Evolutionary conservation across 1,284 basidiomycete species (phyloP).

Genomic region (Bjerkandera adusta): DNA sequence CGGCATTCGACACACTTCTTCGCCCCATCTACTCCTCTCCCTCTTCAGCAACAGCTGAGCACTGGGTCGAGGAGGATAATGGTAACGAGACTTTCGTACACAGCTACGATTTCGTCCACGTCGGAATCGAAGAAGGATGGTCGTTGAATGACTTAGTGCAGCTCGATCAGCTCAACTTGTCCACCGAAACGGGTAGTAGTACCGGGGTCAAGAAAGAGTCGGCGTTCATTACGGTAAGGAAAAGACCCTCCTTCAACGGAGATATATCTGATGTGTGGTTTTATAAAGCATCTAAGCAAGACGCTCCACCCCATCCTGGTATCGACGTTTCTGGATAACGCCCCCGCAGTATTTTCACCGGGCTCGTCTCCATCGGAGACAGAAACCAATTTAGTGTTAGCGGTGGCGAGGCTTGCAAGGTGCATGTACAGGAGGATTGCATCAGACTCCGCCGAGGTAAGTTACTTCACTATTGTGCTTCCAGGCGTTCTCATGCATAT

Average conservation of each 20-base stretch:
- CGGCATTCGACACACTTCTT: conserved; percentile 4
- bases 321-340: conserved; percentile 83
- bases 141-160: conserved; percentile 39
- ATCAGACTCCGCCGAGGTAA: conserved; percentile 14
- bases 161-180: conserved; percentile 16
- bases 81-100: neutral
- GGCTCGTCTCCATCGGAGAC: conserved; percentile 51
- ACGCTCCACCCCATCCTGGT: conserved; percentile 75
- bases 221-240: conserved; percentile 19
- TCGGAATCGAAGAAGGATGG: conserved; percentile 27
- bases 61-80: conserved; percentile 2
- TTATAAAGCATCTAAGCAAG: conserved; percentile 40
- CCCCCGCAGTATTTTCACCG: conserved; percentile 77
- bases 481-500: conserved; percentile 18
- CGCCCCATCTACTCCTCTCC: neutral
- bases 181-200: conserved; percentile 4
- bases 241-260: neutral
- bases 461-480: neutral
- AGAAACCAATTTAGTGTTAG: conserved; percentile 63
- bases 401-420: conserved; percentile 60
- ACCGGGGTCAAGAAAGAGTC: conserved; percentile 16
- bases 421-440: conserved; percentile 54
- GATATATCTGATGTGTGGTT: neutral
- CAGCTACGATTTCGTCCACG: conserved; percentile 16
- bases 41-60: neutral